phyloP scores from a whole-genome alignment of 345 rosid species.

The Populus pruinosa region DNA sequence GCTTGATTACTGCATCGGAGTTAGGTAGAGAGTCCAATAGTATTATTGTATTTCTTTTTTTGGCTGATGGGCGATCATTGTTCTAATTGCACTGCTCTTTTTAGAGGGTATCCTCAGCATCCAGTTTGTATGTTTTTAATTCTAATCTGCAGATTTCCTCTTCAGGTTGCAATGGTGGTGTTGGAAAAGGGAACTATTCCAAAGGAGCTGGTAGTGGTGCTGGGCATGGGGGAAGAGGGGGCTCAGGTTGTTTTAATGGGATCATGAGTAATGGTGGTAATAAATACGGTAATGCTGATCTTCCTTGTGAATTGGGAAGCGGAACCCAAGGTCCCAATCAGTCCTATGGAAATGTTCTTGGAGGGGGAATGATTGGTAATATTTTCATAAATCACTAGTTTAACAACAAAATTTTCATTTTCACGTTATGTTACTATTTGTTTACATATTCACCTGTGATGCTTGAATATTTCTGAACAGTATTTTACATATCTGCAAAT shows the following conservation, averaged over 20 bases:
- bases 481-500: not conserved
- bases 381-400: constrained; percentile 9
- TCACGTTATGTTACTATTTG: constrained; percentile 3
- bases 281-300: constrained; percentile 76
- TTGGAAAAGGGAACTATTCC: constrained; percentile 79
- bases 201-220: constrained; percentile 97
- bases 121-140: constrained; percentile 8
- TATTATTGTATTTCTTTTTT: constrained; percentile 14
- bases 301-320: constrained; percentile 96
- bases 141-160: constrained; percentile 14
- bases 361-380: constrained; percentile 97
- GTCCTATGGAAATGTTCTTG: constrained; percentile 60
- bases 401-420: not conserved
- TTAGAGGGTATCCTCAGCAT: not conserved
- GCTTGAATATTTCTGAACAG: constrained; percentile 3
- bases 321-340: constrained; percentile 81
- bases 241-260: constrained; percentile 85
- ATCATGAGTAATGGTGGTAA: constrained; percentile 74
- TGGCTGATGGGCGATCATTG: constrained; percentile 5
- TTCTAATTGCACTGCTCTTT: constrained; percentile 19
- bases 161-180: constrained; percentile 85
- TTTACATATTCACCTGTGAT: not conserved
- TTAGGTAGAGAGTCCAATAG: constrained; percentile 47
- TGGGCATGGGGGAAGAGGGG: constrained; percentile 96
- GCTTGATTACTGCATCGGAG: constrained; percentile 75